phyloP scores from a whole-genome alignment of 345 rosid species.

The Mallotus nudiflorus region DNA sequence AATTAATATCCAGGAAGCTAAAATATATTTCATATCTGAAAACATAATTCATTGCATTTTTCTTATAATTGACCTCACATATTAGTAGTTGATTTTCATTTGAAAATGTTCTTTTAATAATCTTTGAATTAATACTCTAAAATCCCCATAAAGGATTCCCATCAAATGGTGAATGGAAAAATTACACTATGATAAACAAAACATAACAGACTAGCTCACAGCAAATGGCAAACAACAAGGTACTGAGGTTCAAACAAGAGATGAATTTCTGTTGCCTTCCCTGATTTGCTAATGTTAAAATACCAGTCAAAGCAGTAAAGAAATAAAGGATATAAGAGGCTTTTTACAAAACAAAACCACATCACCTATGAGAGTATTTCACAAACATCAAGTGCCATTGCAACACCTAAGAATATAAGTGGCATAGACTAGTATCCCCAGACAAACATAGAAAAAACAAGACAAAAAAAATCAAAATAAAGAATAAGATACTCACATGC shows the following conservation, averaged over 20 bases:
- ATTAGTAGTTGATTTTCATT: slow-evolving; percentile 1
- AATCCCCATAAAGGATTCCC: no score
- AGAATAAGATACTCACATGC: slow-evolving; percentile 51
- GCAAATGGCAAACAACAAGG: background rate
- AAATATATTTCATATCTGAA: background rate
- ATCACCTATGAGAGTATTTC: background rate
- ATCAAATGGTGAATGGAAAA: no score
- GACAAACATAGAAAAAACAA: background rate
- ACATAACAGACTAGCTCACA: background rate
- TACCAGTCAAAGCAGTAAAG: background rate
- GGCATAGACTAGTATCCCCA: background rate
- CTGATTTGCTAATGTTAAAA: slow-evolving; percentile 3
- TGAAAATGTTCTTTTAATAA: no score
- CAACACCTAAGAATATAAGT: background rate
- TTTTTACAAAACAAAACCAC: background rate
- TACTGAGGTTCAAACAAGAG: no score
- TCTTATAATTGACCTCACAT: background rate
- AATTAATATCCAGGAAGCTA: background rate
- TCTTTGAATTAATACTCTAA: no score
- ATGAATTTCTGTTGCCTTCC: no score
- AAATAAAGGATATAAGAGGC: background rate
- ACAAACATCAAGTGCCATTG: background rate
- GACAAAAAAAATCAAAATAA: background rate
- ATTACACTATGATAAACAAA: no score
- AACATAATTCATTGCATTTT: background rate